Conservation (phyloP, 768 basidiomycete species). For the Pholiota conissans region DNA sequence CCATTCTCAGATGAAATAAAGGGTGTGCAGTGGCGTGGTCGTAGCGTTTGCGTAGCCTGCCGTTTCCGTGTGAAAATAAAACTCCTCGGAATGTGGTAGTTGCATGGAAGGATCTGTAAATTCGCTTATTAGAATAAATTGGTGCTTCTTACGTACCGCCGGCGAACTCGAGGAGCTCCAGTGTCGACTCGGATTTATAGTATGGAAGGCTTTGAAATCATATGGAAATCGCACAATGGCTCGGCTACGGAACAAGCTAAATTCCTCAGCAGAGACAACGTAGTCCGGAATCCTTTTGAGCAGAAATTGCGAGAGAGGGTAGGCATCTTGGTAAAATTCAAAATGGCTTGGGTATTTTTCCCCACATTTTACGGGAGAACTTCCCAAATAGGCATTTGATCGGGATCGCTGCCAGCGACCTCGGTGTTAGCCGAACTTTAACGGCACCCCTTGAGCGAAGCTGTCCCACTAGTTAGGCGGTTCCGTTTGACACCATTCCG, state of each 20-base stretch:
- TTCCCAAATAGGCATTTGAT: not conserved
- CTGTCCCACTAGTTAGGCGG: not conserved
- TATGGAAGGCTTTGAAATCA: not conserved
- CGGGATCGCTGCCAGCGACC: not conserved
- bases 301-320: too few relatives aligned
- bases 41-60: not conserved
- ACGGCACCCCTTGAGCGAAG: not conserved
- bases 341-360: too few relatives aligned
- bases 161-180: conserved; percentile 5
- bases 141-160: conserved; percentile 16
- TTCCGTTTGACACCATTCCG: not conserved
- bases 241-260: too few relatives aligned
- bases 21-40: too few relatives aligned
- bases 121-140: not conserved
- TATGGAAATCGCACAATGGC: too few relatives aligned
- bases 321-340: too few relatives aligned
- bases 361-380: not conserved
- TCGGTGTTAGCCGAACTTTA: not conserved
- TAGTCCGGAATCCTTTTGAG: too few relatives aligned
- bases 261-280: too few relatives aligned
- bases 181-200: not conserved
- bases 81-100: not conserved
- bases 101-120: not conserved
- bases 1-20: too few relatives aligned
- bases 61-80: not conserved